Conservation (phyloP, 176 grass and related monocot species). For the Carex littledalei region DNA sequence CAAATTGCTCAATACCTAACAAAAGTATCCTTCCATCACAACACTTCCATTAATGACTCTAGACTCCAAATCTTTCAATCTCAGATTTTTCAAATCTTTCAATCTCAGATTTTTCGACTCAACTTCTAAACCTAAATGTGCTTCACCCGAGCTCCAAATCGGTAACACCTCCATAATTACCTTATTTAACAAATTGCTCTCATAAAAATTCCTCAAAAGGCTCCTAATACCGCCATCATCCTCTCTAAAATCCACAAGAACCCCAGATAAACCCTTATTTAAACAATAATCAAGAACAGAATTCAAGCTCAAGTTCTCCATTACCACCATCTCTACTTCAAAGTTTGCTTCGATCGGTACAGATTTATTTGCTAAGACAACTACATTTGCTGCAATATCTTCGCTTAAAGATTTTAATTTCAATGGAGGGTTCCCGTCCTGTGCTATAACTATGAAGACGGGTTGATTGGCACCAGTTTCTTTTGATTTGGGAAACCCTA, state of each 20-base stretch:
- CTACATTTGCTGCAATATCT: conserved; percentile 30
- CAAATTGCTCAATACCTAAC: not conserved
- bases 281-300: conserved; percentile 48
- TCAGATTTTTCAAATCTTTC: conserved; percentile 47
- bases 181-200: conserved; percentile 68
- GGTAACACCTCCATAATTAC: conserved; percentile 60
- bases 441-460: conserved; percentile 58
- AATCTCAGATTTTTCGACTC: conserved; percentile 40
- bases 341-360: conserved; percentile 38
- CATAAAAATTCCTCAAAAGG: conserved; percentile 46
- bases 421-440: conserved; percentile 22
- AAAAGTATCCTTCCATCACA: conserved; percentile 68
- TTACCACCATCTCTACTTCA: conserved; percentile 38
- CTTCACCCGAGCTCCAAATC: conserved; percentile 36
- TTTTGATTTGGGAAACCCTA: conserved; percentile 36
- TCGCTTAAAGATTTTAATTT: conserved; percentile 36
- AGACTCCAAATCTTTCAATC: conserved; percentile 43
- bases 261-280: conserved; percentile 39
- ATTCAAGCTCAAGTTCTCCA: conserved; percentile 40
- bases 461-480: conserved; percentile 69
- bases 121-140: conserved; percentile 28
- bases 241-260: conserved; percentile 68
- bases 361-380: conserved; percentile 48
- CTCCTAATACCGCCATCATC: conserved; percentile 21
- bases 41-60: conserved; percentile 35